These are phyloP conservation scores for Talaromyces trachyspermus DNA, from an alignment of 495 filamentous ascomycete species.

Conservation along the genomic window DNA sequence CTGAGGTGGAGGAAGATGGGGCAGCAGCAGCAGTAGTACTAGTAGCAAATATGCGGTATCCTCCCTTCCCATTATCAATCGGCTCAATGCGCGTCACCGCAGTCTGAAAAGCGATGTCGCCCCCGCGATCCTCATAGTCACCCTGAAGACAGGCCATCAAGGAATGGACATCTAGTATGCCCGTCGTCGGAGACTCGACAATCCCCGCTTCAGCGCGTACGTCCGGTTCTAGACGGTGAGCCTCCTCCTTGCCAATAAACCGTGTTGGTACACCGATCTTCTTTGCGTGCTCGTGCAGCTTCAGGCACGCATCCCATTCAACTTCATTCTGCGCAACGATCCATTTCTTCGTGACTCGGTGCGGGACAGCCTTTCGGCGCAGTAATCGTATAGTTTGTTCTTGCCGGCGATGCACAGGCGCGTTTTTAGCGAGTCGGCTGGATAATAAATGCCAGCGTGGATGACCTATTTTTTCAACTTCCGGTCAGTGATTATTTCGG, in stretches of 20 bases:
- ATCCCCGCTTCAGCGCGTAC: slow-evolving; percentile 64
- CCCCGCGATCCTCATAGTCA: slow-evolving; percentile 68
- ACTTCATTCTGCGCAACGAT: slow-evolving; percentile 75
- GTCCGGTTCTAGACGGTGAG: slow-evolving; percentile 58
- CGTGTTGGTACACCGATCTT: slow-evolving; percentile 64
- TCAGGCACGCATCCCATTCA: slow-evolving; percentile 59
- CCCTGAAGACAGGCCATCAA: slow-evolving; percentile 76
- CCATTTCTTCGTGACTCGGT: slow-evolving; percentile 83
- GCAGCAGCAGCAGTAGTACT: too few species aligned
- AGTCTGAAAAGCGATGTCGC: slow-evolving; percentile 60
- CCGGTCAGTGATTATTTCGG: background rate
- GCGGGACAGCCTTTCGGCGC: slow-evolving; percentile 58
- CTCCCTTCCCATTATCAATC: slow-evolving; percentile 34
- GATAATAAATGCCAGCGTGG: slow-evolving; percentile 94
- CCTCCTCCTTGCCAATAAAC: slow-evolving; percentile 57
- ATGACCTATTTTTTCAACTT: slow-evolving; percentile 68
- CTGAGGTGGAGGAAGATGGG: too few species aligned
- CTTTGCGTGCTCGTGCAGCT: slow-evolving; percentile 58
- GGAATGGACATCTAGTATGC: slow-evolving; percentile 82
- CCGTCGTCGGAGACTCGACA: slow-evolving; percentile 75
- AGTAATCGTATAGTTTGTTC: slow-evolving; percentile 71
- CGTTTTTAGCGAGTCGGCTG: slow-evolving; percentile 67
- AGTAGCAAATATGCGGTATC: slow-evolving; percentile 48
- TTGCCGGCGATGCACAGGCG: slow-evolving; percentile 71
- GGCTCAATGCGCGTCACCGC: slow-evolving; percentile 53